phyloP scores from a whole-genome alignment of 2,329 filamentous ascomycete species.

The Pyrenochaeta sp. region DNA sequence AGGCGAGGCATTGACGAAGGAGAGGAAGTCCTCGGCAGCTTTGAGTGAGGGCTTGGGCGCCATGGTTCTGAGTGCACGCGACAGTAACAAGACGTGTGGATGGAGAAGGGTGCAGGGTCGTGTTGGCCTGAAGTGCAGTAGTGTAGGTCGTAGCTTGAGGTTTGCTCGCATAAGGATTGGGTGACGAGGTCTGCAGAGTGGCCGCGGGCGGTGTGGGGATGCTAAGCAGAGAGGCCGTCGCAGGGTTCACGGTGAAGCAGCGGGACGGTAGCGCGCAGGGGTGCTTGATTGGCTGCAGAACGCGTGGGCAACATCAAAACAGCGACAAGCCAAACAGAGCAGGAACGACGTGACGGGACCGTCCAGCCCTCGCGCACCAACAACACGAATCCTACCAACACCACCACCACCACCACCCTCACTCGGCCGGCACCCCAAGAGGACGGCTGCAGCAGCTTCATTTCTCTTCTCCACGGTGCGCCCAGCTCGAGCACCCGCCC shows the following conservation, averaged over 20 bases:
- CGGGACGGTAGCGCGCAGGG: conserved; percentile 12
- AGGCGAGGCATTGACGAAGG: conserved; percentile 93
- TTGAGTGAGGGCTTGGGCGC: conserved; percentile 52
- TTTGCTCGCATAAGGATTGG: conserved; percentile 33
- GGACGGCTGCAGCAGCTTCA: background rate
- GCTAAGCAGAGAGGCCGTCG: conserved; percentile 3
- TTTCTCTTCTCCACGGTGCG: conserved; percentile 4
- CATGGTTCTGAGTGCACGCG: conserved; percentile 40
- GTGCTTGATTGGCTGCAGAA: conserved; percentile 29
- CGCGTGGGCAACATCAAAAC: conserved; percentile 36
- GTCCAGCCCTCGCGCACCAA: background rate
- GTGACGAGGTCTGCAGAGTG: conserved; percentile 15
- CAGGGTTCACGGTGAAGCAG: conserved; percentile 12
- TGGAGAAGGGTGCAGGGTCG: background rate
- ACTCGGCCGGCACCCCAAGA: conserved; percentile 1
- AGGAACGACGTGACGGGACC: conserved; percentile 22
- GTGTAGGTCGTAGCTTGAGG: background rate
- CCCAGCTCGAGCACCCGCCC: conserved; percentile 14
- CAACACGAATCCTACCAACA: conserved; percentile 2
- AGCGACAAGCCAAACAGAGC: conserved; percentile 37
- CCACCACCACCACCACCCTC: conserved; percentile 17
- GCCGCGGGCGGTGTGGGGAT: conserved; percentile 17
- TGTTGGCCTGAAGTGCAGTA: background rate
- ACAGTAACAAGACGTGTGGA: conserved; percentile 19
- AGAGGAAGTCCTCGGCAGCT: conserved; percentile 80